Evolutionary conservation across 2,329 filamentous ascomycete genomes (phyloP).

Genomic region (Botrytis cinerea): DNA sequence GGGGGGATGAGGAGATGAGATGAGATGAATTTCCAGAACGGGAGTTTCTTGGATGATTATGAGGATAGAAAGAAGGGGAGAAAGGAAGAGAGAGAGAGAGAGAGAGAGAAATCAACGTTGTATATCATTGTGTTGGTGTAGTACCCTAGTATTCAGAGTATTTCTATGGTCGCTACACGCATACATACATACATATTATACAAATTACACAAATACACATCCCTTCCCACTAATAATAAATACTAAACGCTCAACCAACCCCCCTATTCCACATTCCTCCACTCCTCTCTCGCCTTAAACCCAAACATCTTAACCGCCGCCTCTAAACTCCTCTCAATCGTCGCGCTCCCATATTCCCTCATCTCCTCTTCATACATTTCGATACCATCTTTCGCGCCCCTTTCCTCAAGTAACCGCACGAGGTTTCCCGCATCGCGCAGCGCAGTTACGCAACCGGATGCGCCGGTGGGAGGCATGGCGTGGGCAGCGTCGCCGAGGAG

Average conservation of each 20-base stretch:
- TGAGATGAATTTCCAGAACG: neutral
- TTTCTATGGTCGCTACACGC: neutral
- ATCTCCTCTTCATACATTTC: neutral
- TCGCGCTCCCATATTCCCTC: neutral
- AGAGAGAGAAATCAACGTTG: neutral
- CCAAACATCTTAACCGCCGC: neutral
- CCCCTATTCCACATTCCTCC: neutral
- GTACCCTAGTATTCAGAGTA: neutral
- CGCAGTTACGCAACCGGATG: neutral
- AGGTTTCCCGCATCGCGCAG: neutral
- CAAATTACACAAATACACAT: neutral
- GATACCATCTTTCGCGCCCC: neutral
- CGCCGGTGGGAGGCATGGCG: neutral
- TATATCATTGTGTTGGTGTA: neutral
- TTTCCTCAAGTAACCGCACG: neutral
- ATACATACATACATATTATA: neutral
- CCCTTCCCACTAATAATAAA: neutral
- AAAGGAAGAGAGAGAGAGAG: too few relatives aligned
- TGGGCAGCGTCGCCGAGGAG: conserved; percentile 1
- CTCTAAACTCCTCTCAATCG: conserved; percentile 2
- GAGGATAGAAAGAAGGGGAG: neutral
- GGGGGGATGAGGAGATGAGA: neutral
- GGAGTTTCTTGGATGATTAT: neutral
- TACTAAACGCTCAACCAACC: neutral
- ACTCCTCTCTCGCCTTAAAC: neutral